Base-by-base conservation (phyloP, 2,329 filamentous ascomycete species). In the Aspergillus sp. region DNA sequence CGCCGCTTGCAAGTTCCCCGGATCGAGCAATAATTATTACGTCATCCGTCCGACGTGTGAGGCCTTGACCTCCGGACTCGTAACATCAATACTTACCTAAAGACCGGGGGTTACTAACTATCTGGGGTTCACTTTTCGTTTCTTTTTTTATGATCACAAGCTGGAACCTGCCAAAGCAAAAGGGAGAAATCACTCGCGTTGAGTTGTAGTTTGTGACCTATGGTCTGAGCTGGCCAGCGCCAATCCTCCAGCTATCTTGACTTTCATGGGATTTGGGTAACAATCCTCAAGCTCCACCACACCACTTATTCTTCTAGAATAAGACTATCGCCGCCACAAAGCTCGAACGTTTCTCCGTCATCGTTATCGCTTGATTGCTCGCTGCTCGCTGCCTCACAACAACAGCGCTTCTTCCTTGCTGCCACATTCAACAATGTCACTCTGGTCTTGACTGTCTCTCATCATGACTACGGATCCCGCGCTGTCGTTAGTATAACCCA, bases 391-490 rank as follows among this genome's bases (percentile, higher is more conserved):
- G 49, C 51, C 50, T 51, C 52, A 47, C 56, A 60, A 58, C 51
- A 57, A 45, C 58, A 45, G 55, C 53, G 49, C 54, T 41, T 47
- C 50, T 39, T 22, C 34, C 39, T 41, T 59, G 51, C 56, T 55
- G 46, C 51, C 27, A 58, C 41, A 42, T 56, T 42, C 55, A 70
- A 73, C 68, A 65, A 75, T 75, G 73, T 71, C 64, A 64, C 63
- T 60, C 65, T 64, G 61, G 66, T 64, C 61, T 61, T 70, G 64
- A 65, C 56, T 19, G 50, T 54, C 13, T 64, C 52, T 66, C 70
- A 77, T 58, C 66, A 77, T 77, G 75, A 76, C 75, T 64, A 73
- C 73, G 63, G 75, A 77, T 68, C 70, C 73, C 63, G 66, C 70
- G 58, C 64, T 76, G 59, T 67, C 71, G 71, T 76, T 52, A 62